These are phyloP conservation scores for Melampsora medusae DNA, from an alignment of 1,284 basidiomycete species.

Conservation along the genomic window DNA sequence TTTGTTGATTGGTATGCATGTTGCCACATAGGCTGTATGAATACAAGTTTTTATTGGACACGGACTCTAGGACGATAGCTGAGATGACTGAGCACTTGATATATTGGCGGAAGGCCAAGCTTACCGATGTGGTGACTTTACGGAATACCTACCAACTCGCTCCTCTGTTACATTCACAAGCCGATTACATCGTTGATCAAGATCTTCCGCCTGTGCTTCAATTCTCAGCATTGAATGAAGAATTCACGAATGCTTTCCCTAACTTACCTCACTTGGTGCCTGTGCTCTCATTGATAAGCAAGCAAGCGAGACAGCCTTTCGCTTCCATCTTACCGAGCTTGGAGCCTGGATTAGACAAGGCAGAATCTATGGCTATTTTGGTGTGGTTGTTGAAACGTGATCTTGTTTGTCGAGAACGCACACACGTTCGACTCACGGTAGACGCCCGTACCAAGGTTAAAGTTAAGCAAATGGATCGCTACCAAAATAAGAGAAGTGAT, in stretches of 20 bases:
- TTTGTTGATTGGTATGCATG: background rate
- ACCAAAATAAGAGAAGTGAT: constrained; percentile 6
- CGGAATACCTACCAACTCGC: constrained; percentile 39
- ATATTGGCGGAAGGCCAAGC: constrained; percentile 42
- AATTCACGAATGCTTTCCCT: constrained; percentile 34
- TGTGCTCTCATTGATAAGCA: constrained; percentile 36
- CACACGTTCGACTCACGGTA: constrained; percentile 36
- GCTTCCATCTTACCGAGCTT: constrained; percentile 29
- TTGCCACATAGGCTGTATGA: constrained; percentile 21
- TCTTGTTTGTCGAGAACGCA: constrained; percentile 31
- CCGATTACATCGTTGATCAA: background rate
- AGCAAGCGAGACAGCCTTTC: constrained; percentile 26
- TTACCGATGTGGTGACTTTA: constrained; percentile 35
- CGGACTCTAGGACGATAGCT: constrained; percentile 36
- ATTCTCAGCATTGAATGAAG: constrained; percentile 9
- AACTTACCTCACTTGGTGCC: constrained; percentile 31
- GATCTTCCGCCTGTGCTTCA: constrained; percentile 12
- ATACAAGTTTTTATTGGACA: constrained; percentile 40
- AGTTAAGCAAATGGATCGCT: constrained; percentile 13
- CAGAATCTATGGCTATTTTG: constrained; percentile 32
- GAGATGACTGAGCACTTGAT: constrained; percentile 40
- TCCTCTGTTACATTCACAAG: background rate
- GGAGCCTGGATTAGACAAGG: constrained; percentile 24
- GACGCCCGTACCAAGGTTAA: constrained; percentile 32
- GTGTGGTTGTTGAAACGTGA: constrained; percentile 39